Evolutionary conservation across 2,329 filamentous ascomycete genomes (phyloP).

Genomic region (Sporothrix luriei): DNA sequence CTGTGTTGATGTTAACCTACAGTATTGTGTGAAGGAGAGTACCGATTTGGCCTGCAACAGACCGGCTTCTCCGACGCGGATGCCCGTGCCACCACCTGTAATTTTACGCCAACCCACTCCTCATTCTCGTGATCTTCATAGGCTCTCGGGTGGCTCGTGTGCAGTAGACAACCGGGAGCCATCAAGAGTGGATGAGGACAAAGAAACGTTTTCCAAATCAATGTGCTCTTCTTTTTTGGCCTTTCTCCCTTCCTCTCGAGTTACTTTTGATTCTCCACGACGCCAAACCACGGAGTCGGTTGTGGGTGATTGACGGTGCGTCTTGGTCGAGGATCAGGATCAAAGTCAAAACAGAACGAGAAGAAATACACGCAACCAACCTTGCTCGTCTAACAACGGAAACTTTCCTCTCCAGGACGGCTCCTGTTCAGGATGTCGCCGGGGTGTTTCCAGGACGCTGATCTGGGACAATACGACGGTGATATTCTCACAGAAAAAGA

Average conservation of each 20-base stretch:
- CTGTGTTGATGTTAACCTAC: background rate
- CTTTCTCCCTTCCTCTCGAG: no score
- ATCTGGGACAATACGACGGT: constrained; percentile 25
- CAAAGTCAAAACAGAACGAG: constrained; percentile 19
- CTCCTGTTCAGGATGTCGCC: background rate
- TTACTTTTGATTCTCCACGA: background rate
- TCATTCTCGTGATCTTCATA: constrained; percentile 6
- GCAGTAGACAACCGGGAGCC: background rate
- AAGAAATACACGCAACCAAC: background rate
- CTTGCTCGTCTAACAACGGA: background rate
- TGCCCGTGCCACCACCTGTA: constrained; percentile 31
- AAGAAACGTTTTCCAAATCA: constrained; percentile 26
- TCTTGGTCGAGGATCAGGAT: constrained; percentile 8
- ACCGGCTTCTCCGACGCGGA: constrained; percentile 25
- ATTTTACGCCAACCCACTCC: background rate
- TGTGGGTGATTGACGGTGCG: constrained; percentile 26
- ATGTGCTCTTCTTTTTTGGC: background rate
- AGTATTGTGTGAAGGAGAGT: no score
- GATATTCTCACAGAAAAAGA: background rate
- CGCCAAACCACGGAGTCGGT: constrained; percentile 1
- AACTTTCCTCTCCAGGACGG: background rate
- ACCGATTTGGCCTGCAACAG: background rate
- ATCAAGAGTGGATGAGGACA: constrained; percentile 22
- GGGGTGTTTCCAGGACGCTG: background rate
- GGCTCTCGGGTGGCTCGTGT: background rate